Percentiles rank a stretch among this genome's conserved stretches.
phyloP scores from a whole-genome alignment of 2,329 filamentous ascomycete species.

The Phaeosphaeria sp. region DNA sequence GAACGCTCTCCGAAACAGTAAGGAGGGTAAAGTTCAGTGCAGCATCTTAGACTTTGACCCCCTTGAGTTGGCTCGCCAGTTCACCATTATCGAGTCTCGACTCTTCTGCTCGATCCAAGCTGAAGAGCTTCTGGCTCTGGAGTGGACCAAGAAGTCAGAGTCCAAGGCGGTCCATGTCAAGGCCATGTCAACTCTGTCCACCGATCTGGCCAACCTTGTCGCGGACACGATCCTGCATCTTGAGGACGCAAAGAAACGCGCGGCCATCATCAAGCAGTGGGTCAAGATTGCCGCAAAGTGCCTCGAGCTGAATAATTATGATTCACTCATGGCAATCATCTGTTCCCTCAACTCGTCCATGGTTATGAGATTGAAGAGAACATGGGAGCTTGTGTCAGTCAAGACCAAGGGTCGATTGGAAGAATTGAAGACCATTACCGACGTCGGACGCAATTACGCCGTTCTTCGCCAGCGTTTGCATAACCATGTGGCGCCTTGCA shows the following conservation, averaged over 20 bases:
- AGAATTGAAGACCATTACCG: constrained; percentile 80
- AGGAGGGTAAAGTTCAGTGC: constrained; percentile 71
- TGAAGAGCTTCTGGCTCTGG: constrained; percentile 87
- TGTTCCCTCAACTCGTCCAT: constrained; percentile 92
- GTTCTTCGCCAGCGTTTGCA: constrained; percentile 82
- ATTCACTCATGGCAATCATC: constrained; percentile 95
- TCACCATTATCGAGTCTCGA: constrained; percentile 89
- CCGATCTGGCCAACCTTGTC: constrained; percentile 89
- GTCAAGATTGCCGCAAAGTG: constrained; percentile 91
- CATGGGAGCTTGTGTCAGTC: constrained; percentile 86
- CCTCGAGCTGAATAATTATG: constrained; percentile 91
- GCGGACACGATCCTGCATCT: constrained; percentile 89
- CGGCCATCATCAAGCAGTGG: constrained; percentile 94
- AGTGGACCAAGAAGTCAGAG: constrained; percentile 90
- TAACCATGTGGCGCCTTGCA: constrained; percentile 85
- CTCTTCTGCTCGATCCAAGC: constrained; percentile 92
- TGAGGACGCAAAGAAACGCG: constrained; percentile 91
- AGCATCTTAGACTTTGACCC: constrained; percentile 90
- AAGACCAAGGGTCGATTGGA: constrained; percentile 84
- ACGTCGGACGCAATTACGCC: constrained; percentile 90
- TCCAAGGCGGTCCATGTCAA: constrained; percentile 86
- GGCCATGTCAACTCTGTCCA: constrained; percentile 91
- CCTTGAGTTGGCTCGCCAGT: constrained; percentile 86
- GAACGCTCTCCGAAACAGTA: constrained; percentile 74
- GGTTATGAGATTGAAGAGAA: constrained; percentile 84